Percentiles rank a stretch among this genome's conserved stretches.
Conservation (phyloP, 495 filamentous ascomycete genomes). For the Trichoderma gamsii region DNA sequence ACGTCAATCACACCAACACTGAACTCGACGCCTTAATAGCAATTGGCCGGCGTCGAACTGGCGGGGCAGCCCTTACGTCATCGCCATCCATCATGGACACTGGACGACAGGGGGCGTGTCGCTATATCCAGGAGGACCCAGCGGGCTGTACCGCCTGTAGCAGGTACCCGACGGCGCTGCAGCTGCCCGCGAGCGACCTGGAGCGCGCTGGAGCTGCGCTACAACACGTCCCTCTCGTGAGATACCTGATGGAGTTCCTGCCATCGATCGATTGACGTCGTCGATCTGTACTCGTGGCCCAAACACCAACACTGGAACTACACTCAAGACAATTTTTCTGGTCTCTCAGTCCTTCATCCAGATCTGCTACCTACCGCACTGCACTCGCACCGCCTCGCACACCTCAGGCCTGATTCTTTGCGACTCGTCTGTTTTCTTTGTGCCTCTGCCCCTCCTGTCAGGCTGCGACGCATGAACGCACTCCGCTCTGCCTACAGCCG, state of each 20-base stretch:
- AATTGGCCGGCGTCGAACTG: neutral
- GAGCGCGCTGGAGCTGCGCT: neutral
- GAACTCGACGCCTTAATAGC: too few relatives aligned
- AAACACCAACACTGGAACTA: neutral
- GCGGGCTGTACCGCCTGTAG: neutral
- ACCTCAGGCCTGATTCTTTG: neutral
- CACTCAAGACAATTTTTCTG: neutral
- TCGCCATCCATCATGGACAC: neutral
- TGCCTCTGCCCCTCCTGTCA: neutral
- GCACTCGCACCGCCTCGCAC: neutral
- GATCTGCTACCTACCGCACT: neutral
- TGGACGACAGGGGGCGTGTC: neutral
- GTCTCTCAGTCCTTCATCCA: neutral
- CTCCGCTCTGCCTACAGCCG: neutral
- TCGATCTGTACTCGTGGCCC: neutral
- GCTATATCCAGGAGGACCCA: neutral
- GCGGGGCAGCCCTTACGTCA: slow-evolving; percentile 10
- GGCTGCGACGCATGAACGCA: slow-evolving; percentile 7
- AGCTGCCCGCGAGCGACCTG: neutral
- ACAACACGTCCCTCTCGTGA: neutral
- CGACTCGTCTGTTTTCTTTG: neutral
- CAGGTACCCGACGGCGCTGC: neutral
- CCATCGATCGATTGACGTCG: neutral
- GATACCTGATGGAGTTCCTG: neutral
- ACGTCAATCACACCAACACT: neutral